phyloP scores from a whole-genome alignment of 306 rosid species.

The Mucuna pruriens region DNA sequence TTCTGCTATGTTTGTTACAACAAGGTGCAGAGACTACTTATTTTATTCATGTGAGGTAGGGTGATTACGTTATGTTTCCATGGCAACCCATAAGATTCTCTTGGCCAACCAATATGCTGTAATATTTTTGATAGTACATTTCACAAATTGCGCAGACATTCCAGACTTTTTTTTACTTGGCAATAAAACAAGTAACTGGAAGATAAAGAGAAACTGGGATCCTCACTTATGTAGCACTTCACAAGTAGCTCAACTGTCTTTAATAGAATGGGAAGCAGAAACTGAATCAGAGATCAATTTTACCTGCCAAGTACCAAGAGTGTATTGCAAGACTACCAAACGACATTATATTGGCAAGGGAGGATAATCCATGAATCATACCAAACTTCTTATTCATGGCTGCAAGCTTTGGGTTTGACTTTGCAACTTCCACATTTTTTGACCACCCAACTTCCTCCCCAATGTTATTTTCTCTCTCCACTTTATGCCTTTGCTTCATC shows the following conservation, averaged over 20 bases:
- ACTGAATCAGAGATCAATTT: constrained; percentile 64
- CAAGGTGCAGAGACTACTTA: constrained; percentile 3
- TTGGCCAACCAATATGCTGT: neutral
- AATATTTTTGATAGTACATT: constrained; percentile 18
- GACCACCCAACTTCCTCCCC: constrained; percentile 97
- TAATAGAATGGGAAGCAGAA: constrained; percentile 27
- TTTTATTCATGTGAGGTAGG: constrained; percentile 23
- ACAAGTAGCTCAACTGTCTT: constrained; percentile 38
- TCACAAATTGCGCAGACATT: constrained; percentile 26
- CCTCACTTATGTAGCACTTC: neutral
- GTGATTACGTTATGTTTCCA: constrained; percentile 26
- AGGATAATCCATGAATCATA: constrained; percentile 96
- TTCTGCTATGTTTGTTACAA: neutral
- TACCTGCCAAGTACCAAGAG: constrained; percentile 97
- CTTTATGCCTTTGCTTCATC: constrained; percentile 98
- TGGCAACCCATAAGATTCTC: neutral
- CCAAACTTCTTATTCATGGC: constrained; percentile 99
- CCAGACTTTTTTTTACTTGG: constrained; percentile 9
- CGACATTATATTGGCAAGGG: constrained; percentile 92
- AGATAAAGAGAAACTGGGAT: constrained; percentile 13
- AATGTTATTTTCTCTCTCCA: constrained; percentile 81
- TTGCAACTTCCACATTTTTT: constrained; percentile 90
- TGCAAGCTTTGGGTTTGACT: constrained; percentile 83
- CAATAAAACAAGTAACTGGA: constrained; percentile 11
- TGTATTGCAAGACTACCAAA: constrained; percentile 96